These are phyloP conservation scores for Mycena indigotica DNA, from an alignment of 768 basidiomycete genomes.

Conservation along the genomic window DNA sequence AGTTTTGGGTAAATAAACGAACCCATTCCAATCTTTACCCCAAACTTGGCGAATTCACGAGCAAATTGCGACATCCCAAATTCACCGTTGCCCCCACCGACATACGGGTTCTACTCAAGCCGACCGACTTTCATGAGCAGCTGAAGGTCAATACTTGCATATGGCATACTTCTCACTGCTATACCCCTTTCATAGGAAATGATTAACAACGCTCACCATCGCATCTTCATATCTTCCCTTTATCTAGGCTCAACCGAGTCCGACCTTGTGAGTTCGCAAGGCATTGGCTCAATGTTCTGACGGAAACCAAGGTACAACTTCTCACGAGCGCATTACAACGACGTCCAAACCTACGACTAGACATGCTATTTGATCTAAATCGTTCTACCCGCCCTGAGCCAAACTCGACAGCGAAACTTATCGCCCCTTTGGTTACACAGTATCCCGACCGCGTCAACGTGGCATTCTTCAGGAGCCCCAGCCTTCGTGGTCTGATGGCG, in stretches of 20 bases:
- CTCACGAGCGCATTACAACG: slow-evolving; percentile 59
- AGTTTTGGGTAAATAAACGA: background rate
- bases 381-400: slow-evolving; percentile 76
- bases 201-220: slow-evolving; percentile 71
- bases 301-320: slow-evolving; percentile 60
- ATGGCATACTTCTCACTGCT: background rate
- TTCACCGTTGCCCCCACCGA: slow-evolving; percentile 48
- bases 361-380: slow-evolving; percentile 80
- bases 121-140: slow-evolving; percentile 56
- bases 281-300: background rate
- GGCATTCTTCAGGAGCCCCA: slow-evolving; percentile 86
- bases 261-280: slow-evolving; percentile 64
- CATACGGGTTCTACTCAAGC: slow-evolving; percentile 57
- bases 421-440: slow-evolving; percentile 72
- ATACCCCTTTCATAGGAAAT: slow-evolving; percentile 56
- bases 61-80: slow-evolving; percentile 45
- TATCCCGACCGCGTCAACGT: slow-evolving; percentile 76
- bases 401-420: slow-evolving; percentile 63
- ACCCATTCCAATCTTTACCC: slow-evolving; percentile 29
- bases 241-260: slow-evolving; percentile 83
- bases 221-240: slow-evolving; percentile 88
- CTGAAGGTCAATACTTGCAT: slow-evolving; percentile 46
- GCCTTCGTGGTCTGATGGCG: slow-evolving; percentile 72
- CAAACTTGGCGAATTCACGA: slow-evolving; percentile 29
- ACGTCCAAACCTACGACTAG: slow-evolving; percentile 64